Base-by-base conservation (phyloP, 1,284 basidiomycete genomes). In the Singerocomus rubriflavus region DNA sequence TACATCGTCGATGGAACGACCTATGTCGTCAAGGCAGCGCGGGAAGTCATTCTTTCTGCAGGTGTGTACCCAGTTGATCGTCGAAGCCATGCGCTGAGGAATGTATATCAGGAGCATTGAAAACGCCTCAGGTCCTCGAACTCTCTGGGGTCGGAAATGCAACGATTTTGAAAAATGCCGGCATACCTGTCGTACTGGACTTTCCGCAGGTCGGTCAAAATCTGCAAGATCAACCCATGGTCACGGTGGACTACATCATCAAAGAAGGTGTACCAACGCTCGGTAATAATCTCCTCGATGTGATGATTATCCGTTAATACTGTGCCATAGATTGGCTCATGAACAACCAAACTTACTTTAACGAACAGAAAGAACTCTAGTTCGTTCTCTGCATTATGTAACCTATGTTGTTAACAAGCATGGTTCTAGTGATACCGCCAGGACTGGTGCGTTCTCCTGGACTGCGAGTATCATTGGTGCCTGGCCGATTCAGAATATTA, bases 121-220 rank as follows among this genome's bases (percentile, higher is more conserved):
- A 45, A 45, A 45, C 40, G n/a, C 44, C 44, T 5, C 44, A 43
- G 4, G 25, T 43, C 17, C 44, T 44, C 14, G 44, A 43, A n/a
- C 44, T 44, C 17, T 44, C 44, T 6, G 38, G 37, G 7, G 16
- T 44, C 7, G 44, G 44, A 21, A 44, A 44, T 12, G 44, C 37
- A 17, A 46, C 29, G 11, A 31, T 46, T 31, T 31, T 44, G 44
- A 7, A n/a, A 29, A 21, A 21, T 4, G 44, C 31, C 11, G 46
- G 44, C 7, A 16, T 34, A 13, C 26, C 46, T 3, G 31, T 48
- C 10, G 46, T 47, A 6, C 31, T 47, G 16, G 31, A 47, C 31
- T 47, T 48, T 12, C 46, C 46, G 11, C 16, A 48, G 6, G 16
- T 51, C 11, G 49, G 49, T 6, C 48, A 51, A 27, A 51, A 51